Conservation (phyloP, 2,329 filamentous ascomycete genomes). For the Hypoxylon sp. region DNA sequence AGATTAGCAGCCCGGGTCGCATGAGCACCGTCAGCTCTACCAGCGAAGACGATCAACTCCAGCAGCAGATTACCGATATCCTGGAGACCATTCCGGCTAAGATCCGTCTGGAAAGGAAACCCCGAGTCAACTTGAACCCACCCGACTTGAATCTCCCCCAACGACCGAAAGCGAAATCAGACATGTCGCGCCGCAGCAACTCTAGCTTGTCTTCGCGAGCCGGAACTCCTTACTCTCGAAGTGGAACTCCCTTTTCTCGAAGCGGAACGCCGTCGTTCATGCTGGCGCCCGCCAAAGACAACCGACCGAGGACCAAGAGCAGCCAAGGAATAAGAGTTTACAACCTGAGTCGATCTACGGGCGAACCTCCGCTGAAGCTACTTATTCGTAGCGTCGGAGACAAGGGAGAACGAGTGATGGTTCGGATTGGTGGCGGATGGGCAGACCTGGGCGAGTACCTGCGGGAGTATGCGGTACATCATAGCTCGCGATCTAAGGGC, state of each 20-base stretch:
- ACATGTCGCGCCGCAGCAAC: slow-evolving; percentile 55
- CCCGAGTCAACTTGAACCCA: slow-evolving; percentile 63
- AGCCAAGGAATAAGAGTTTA: slow-evolving; percentile 87
- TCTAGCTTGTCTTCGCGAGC: slow-evolving; percentile 57
- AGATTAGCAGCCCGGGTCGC: slow-evolving; percentile 47
- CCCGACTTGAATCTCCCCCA: slow-evolving; percentile 62
- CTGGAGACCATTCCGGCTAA: slow-evolving; percentile 79
- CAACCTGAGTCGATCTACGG: slow-evolving; percentile 84
- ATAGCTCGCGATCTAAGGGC: slow-evolving; percentile 72
- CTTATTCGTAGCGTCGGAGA: slow-evolving; percentile 94
- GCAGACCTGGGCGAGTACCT: slow-evolving; percentile 95
- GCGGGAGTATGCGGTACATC: slow-evolving; percentile 90
- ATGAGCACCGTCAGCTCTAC: slow-evolving; percentile 48
- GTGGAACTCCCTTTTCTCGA: no score
- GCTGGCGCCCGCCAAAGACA: slow-evolving; percentile 66
- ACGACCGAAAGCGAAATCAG: slow-evolving; percentile 53
- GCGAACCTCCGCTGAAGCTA: slow-evolving; percentile 89
- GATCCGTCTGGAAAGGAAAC: slow-evolving; percentile 73
- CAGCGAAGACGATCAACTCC: slow-evolving; percentile 71
- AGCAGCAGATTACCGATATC: slow-evolving; percentile 81
- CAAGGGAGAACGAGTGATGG: slow-evolving; percentile 92
- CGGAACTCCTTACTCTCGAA: slow-evolving; percentile 36
- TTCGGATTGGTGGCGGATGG: slow-evolving; percentile 98
- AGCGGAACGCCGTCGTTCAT: slow-evolving; percentile 68
- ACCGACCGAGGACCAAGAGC: slow-evolving; percentile 56